Conservation (phyloP, 345 rosid species). For the Eucalyptus dawsonii region DNA sequence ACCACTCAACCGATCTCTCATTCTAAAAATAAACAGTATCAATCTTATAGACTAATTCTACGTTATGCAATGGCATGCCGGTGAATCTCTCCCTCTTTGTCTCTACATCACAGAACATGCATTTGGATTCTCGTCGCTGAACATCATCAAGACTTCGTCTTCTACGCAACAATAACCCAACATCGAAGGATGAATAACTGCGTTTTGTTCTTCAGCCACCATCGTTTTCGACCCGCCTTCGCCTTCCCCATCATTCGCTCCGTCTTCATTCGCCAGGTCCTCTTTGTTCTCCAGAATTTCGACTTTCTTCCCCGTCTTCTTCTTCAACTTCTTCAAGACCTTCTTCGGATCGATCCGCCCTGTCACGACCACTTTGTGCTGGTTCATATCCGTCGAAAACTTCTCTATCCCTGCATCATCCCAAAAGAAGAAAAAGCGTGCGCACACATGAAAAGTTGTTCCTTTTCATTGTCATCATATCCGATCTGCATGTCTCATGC, state of each 20-base stretch:
- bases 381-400: conserved; percentile 54
- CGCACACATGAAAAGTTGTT: not conserved
- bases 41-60: not conserved
- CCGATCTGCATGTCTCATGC: not conserved
- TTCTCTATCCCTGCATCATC: conserved; percentile 45
- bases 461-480: not conserved
- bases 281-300: conserved; percentile 9
- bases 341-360: conserved; percentile 47
- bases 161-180: conserved; percentile 1
- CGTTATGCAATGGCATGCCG: not conserved
- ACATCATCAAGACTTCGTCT: conserved; percentile 14
- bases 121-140: conserved; percentile 71
- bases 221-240: not conserved
- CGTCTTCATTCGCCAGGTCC: not conserved
- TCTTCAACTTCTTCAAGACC: conserved; percentile 58
- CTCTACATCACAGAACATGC: conserved; percentile 39
- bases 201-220: not conserved
- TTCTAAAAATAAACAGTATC: not conserved
- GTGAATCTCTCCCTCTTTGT: not conserved
- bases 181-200: not conserved
- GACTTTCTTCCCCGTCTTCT: conserved; percentile 48
- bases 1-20: not conserved
- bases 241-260: not conserved
- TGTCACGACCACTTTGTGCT: conserved; percentile 42
- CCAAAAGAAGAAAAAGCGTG: not conserved